Conservation (phyloP, 345 rosid genomes). For the Gossypium anomalum region DNA sequence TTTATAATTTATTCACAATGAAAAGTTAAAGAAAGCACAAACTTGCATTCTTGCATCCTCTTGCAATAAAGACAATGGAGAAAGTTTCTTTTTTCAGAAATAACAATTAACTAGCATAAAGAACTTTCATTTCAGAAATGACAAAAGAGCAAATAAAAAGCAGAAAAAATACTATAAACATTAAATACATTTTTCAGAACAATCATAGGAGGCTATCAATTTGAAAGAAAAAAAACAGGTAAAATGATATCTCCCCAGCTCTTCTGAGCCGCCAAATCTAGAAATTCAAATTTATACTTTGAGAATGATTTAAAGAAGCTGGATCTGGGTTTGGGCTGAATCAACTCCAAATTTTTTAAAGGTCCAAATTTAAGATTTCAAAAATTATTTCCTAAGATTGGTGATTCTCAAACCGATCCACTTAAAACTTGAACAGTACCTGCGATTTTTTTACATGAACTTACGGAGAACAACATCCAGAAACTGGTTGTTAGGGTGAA, state of each 20-base stretch:
- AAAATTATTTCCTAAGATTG: neutral
- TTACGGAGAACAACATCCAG: neutral
- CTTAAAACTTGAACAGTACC: neutral
- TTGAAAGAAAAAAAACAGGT: neutral
- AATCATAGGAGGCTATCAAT: neutral
- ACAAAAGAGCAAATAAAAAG: neutral
- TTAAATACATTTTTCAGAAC: neutral
- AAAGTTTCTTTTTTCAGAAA: neutral
- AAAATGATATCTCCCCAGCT: neutral
- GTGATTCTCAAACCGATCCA: neutral
- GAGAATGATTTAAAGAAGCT: neutral
- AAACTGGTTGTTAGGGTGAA: too few relatives aligned
- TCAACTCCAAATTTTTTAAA: neutral
- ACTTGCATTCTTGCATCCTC: neutral
- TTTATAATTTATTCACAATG: neutral
- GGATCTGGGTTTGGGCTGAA: neutral
- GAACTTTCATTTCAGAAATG: neutral
- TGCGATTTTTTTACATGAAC: neutral
- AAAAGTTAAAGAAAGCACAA: neutral
- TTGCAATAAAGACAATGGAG: neutral
- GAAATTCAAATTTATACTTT: neutral
- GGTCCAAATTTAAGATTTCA: neutral
- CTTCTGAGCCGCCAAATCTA: neutral
- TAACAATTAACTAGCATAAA: neutral
- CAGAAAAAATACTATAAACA: too few relatives aligned